Evolutionary conservation across 2,329 filamentous ascomycete species (phyloP).

Genomic region (Pochonia chlamydosporia): DNA sequence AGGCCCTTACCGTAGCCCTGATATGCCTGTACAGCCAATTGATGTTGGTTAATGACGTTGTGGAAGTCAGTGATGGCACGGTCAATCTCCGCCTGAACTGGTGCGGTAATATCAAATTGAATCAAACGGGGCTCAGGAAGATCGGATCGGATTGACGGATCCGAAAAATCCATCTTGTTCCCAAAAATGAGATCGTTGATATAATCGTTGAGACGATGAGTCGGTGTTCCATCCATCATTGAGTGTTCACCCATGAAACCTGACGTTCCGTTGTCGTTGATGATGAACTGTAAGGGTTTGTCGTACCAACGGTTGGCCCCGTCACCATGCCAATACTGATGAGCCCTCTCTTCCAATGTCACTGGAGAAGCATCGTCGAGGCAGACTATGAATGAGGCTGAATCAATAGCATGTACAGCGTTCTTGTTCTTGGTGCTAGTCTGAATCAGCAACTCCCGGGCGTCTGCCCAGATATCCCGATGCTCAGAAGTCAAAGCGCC

Average conservation of each 20-base stretch:
- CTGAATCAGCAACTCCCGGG: constrained; percentile 67
- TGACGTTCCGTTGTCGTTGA: constrained; percentile 96
- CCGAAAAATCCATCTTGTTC: constrained; percentile 87
- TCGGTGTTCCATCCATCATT: constrained; percentile 99
- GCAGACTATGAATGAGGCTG: constrained; percentile 85
- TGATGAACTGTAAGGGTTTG: constrained; percentile 95
- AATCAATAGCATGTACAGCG: constrained; percentile 75
- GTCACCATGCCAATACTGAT: constrained; percentile 97
- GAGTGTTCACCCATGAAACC: constrained; percentile 98
- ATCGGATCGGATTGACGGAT: constrained; percentile 70
- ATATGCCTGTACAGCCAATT: constrained; percentile 90
- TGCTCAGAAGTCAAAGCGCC: constrained; percentile 87
- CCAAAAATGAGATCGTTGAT: constrained; percentile 87
- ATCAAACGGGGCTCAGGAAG: constrained; percentile 75
- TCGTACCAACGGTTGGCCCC: constrained; percentile 95
- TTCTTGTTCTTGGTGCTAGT: constrained; percentile 75
- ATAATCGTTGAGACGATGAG: constrained; percentile 93
- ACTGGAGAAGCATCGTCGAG: constrained; percentile 87
- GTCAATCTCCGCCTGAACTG: constrained; percentile 72
- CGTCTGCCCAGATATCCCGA: constrained; percentile 87
- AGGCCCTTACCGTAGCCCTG: constrained; percentile 96
- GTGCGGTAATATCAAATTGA: constrained; percentile 70
- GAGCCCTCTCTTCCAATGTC: constrained; percentile 90
- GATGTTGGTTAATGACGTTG: constrained; percentile 76
- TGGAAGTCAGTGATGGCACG: constrained; percentile 74